These are phyloP conservation scores for Evernia prunastri DNA, from an alignment of 495 filamentous ascomycete species.

Conservation along the genomic window DNA sequence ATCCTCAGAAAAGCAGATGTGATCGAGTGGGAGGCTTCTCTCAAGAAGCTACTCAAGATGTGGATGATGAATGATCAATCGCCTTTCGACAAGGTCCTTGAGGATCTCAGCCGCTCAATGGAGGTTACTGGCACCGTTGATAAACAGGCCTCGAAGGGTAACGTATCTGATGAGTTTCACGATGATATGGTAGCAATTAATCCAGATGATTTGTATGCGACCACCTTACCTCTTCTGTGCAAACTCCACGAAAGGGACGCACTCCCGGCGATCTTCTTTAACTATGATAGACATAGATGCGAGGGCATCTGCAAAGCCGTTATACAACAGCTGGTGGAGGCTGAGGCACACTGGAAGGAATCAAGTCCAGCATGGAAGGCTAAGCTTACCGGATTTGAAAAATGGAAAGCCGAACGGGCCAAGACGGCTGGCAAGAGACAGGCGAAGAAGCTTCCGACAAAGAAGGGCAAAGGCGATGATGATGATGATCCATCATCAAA, in stretches of 20 bases:
- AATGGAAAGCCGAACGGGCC: slow-evolving; percentile 42
- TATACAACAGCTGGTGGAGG: slow-evolving; percentile 41
- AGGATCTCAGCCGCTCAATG: slow-evolving; percentile 26
- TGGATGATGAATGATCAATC: slow-evolving; percentile 58
- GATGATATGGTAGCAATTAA: slow-evolving; percentile 22
- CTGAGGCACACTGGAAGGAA: slow-evolving; percentile 52
- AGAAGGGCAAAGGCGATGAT: slow-evolving; percentile 37
- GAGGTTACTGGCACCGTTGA: slow-evolving; percentile 15
- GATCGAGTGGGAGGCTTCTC: slow-evolving; percentile 52
- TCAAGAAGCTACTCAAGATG: slow-evolving; percentile 51
- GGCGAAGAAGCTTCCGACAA: slow-evolving; percentile 34
- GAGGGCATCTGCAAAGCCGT: slow-evolving; percentile 49
- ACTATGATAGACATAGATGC: slow-evolving; percentile 60
- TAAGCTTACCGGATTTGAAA: slow-evolving; percentile 45
- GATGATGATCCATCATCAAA: slow-evolving; percentile 42
- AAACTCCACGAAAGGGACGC: slow-evolving; percentile 57
- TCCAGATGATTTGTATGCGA: slow-evolving; percentile 33
- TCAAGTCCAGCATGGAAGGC: slow-evolving; percentile 52
- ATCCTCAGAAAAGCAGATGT: slow-evolving; percentile 56
- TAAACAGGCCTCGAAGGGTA: slow-evolving; percentile 13
- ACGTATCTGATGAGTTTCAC: slow-evolving; percentile 12
- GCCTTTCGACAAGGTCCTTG: slow-evolving; percentile 55
- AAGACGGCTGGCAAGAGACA: slow-evolving; percentile 33
- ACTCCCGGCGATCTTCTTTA: slow-evolving; percentile 70
- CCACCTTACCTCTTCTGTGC: slow-evolving; percentile 53